Evolutionary conservation across 352 stramenopile species (phyloP).

Genomic region (Phytophthora gonapodyides): DNA sequence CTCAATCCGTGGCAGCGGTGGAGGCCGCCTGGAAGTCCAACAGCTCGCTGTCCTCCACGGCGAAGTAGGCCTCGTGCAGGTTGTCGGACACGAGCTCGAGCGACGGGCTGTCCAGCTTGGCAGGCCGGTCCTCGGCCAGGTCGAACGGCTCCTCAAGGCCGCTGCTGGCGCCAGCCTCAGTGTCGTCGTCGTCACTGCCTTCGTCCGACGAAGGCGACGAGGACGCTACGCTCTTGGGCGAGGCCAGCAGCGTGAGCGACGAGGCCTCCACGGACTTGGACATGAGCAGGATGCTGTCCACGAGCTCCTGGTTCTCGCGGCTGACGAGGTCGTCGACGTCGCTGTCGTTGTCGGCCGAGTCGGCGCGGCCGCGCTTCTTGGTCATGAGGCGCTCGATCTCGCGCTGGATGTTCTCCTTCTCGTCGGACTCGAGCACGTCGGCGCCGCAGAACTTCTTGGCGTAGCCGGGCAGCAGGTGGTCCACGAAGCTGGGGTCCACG

Average conservation of each 20-base stretch:
- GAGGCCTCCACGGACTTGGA: conserved; percentile 69
- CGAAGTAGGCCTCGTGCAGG: conserved; percentile 72
- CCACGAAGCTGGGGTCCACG: conserved; percentile 85
- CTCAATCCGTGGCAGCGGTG: conserved; percentile 34
- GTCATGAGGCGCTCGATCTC: conserved; percentile 84
- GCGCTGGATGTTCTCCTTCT: conserved; percentile 82
- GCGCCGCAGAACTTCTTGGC: conserved; percentile 79
- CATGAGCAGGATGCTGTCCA: conserved; percentile 83
- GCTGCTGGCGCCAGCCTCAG: conserved; percentile 33
- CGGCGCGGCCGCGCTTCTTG: conserved; percentile 50
- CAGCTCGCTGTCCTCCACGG: conserved; percentile 66
- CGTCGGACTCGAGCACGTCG: conserved; percentile 70
- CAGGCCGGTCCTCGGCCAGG: conserved; percentile 35
- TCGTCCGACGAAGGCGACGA: conserved; percentile 53
- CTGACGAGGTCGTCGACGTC: conserved; percentile 41
- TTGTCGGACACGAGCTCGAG: conserved; percentile 80
- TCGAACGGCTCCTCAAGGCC: conserved; percentile 43
- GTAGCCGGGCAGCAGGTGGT: conserved; percentile 78
- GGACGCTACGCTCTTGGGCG: conserved; percentile 65
- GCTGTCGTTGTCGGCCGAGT: conserved; percentile 30
- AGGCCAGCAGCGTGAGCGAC: conserved; percentile 52
- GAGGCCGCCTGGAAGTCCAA: conserved; percentile 59
- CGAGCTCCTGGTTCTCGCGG: conserved; percentile 67
- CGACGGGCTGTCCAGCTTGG: conserved; percentile 40
- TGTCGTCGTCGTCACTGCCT: conserved; percentile 51